Evolutionary conservation across 805 yeast genomes (phyloP).

Genomic region (Kluyveromyces starmeri): DNA sequence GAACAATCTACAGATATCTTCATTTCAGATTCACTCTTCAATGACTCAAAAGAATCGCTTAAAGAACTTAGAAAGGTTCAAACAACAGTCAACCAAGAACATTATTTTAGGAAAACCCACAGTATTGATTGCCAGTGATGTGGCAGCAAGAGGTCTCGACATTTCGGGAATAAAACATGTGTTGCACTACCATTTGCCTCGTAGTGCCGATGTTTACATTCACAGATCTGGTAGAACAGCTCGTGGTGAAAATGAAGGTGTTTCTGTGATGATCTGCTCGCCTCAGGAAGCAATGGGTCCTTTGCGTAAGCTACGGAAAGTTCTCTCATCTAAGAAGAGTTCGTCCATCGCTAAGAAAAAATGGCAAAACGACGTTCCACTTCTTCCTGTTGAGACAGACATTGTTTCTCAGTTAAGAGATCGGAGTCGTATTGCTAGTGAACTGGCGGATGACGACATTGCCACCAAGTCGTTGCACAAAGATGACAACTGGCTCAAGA

Average conservation of each 20-base stretch:
- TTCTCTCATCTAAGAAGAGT: conserved; percentile 34
- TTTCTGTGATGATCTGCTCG: conserved; percentile 85
- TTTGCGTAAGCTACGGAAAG: conserved; percentile 58
- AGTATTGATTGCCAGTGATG: conserved; percentile 88
- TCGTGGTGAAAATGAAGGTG: conserved; percentile 88
- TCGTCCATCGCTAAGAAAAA: conserved; percentile 27
- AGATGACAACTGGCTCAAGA: conserved; percentile 72
- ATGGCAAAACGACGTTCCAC: conserved; percentile 49
- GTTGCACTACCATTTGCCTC: conserved; percentile 89
- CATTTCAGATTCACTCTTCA: conserved; percentile 78
- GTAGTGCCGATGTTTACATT: conserved; percentile 88
- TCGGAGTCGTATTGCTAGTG: conserved; percentile 59
- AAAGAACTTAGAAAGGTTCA: conserved; percentile 75
- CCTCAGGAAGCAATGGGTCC: conserved; percentile 93
- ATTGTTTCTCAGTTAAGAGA: conserved; percentile 61
- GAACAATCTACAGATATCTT: conserved; percentile 55
- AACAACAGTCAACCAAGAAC: conserved; percentile 36
- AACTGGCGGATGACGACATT: conserved; percentile 64
- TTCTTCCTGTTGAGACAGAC: conserved; percentile 70
- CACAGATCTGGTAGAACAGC: conserved; percentile 99
- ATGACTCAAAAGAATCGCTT: conserved; percentile 94
- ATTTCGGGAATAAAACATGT: conserved; percentile 87
- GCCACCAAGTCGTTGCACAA: conserved; percentile 51
- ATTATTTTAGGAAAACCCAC: conserved; percentile 40
- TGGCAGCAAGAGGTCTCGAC: conserved; percentile 97